Evolutionary conservation across 305 asterid genomes (phyloP).

Genomic region (Petunia hybrid): DNA sequence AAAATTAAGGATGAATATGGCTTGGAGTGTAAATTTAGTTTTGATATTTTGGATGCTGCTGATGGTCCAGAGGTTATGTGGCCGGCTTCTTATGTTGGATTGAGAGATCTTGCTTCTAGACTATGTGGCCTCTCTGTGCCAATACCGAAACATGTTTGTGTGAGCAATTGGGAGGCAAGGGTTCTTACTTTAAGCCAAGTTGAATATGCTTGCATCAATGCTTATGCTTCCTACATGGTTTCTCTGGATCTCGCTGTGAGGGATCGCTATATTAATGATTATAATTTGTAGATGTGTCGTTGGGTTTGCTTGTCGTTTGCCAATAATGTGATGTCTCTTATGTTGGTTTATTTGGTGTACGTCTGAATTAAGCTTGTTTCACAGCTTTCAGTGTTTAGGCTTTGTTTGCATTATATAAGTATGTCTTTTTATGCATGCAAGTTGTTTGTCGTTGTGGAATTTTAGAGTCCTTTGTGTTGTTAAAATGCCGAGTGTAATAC

Average conservation of each 20-base stretch:
- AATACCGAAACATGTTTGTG: constrained; percentile 53
- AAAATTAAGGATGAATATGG: constrained; percentile 62
- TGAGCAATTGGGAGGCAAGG: constrained; percentile 68
- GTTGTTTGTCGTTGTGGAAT: too few species aligned
- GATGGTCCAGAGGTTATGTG: constrained; percentile 47
- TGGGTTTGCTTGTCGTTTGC: too few species aligned
- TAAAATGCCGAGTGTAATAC: too few species aligned
- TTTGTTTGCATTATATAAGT: too few species aligned
- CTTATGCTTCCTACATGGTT: constrained; percentile 70
- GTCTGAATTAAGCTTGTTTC: too few species aligned
- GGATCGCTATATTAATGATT: background rate
- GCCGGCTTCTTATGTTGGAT: constrained; percentile 44
- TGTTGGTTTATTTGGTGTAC: too few species aligned
- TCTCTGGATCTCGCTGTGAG: constrained; percentile 41
- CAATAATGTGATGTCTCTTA: too few species aligned
- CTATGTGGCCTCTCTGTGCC: constrained; percentile 48
- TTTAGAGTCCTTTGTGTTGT: too few species aligned
- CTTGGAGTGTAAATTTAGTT: constrained; percentile 43
- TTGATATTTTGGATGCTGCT: constrained; percentile 47
- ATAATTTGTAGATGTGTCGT: too few species aligned
- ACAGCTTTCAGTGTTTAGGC: too few species aligned
- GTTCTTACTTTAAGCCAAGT: constrained; percentile 46
- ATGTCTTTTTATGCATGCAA: too few species aligned
- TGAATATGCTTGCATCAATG: constrained; percentile 74
- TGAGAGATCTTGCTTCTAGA: constrained; percentile 63